Percentiles rank a stretch among this genome's conserved stretches.
phyloP scores from a whole-genome alignment of 1,139 yeast genomes.

The Candida dubliniensis region DNA sequence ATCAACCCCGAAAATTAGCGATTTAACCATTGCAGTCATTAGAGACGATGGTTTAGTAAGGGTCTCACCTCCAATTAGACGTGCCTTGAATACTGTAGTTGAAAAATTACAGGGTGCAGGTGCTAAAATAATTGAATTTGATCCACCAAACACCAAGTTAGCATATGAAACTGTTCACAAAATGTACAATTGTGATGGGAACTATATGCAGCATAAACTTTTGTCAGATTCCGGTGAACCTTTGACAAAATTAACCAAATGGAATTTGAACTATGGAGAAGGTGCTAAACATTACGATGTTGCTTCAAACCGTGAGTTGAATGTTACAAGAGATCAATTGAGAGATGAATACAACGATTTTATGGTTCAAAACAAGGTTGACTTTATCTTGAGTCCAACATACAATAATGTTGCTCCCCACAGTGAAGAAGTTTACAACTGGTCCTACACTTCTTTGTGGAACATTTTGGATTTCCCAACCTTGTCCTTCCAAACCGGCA shows the following conservation, averaged over 20 bases:
- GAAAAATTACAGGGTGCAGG: conserved; percentile 32
- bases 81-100: conserved; percentile 31
- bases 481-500: conserved; percentile 60
- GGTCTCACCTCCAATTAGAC: conserved; percentile 57
- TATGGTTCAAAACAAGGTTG: conserved; percentile 57
- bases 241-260: conserved; percentile 55
- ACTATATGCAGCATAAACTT: conserved; percentile 50
- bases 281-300: conserved; percentile 48
- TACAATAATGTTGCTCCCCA: conserved; percentile 74
- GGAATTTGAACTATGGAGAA: conserved; percentile 57
- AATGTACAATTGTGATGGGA: conserved; percentile 62
- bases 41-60: conserved; percentile 40
- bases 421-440: conserved; percentile 62
- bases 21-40: conserved; percentile 39
- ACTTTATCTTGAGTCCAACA: conserved; percentile 67
- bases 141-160: conserved; percentile 48
- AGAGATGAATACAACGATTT: conserved; percentile 55
- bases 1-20: conserved; percentile 40
- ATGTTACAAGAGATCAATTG: conserved; percentile 50
- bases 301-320: conserved; percentile 50
- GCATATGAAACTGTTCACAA: conserved; percentile 52
- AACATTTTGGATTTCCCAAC: conserved; percentile 65
- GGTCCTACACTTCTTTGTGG: conserved; percentile 76
- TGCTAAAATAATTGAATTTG: conserved; percentile 38
- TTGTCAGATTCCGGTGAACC: conserved; percentile 69